Evolutionary conservation across 2,329 filamentous ascomycete species (phyloP), one percentile per base, ranked within the genome.

Genomic region (Ophiostoma sp.): DNA sequence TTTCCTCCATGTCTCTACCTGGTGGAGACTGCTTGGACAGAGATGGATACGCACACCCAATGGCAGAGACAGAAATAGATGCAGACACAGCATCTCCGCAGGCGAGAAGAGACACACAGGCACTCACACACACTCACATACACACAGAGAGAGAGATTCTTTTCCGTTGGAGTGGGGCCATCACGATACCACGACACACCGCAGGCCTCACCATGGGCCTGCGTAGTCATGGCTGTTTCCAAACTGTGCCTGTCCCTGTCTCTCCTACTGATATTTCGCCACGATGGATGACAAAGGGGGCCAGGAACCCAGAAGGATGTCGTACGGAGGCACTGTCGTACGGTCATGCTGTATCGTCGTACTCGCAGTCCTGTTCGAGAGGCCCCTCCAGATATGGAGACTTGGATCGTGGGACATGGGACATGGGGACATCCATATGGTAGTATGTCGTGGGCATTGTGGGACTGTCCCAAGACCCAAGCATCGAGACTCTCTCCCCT

Each of bases 1-100:
- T 69, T 69, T 69, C 66, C 39, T 19, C 9, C 31, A 7, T 55
- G 66, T 69, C 31, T 69, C 66, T 69, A 9, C 45, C 19, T 36
- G 28, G 66, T 55, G 66, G 66, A 69, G 66, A 36, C n/a, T 15
- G 61, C 61, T 28, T 45, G 36, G 61, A 19, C 22, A 45, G 36
- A 42, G 39, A 31, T 25, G 12, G n/a, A 66, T 12, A 64, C 33
- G n/a, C 19, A 64, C 9, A 64, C 11, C 9, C 19, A 42, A 22
- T 17, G 22, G 36, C 12, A 45, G n/a, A 45, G 61, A 45, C 33
- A 48, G 45, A 50, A 33, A 50, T 33, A 50, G 42, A 33, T 19
- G 15, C 39, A 64, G 33, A 63, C 42, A 33, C 25, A 31, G 5
- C 25, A 9, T 2, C 59, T 39, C 33, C 33, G 57, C 5, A 19